Evolutionary conservation across 2,329 filamentous ascomycete genomes (phyloP).

Genomic region (Colletotrichum sublineola): DNA sequence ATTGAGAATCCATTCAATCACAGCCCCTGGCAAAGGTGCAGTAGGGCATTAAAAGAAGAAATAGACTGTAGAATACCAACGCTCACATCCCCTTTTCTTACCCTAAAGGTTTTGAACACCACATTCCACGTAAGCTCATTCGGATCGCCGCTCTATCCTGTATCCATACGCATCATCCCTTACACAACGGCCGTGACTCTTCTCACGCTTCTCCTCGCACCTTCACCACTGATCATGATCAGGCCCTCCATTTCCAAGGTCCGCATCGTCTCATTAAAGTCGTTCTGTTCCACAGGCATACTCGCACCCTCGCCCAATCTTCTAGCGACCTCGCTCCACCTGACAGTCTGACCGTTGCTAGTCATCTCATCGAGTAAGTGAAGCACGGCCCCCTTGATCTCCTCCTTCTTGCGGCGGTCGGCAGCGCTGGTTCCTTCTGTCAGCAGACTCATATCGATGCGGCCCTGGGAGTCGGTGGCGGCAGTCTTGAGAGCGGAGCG

Average conservation of each 20-base stretch:
- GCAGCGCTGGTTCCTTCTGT: constrained; percentile 93
- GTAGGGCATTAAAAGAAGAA: constrained; percentile 1
- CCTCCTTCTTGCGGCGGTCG: constrained; percentile 85
- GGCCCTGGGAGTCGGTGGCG: constrained; percentile 91
- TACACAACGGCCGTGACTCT: constrained; percentile 71
- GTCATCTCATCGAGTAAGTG: constrained; percentile 85
- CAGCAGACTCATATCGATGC: constrained; percentile 96
- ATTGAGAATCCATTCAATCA: constrained; percentile 1
- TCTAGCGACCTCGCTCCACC: constrained; percentile 83
- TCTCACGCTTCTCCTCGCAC: constrained; percentile 83
- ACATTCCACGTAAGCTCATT: constrained; percentile 37
- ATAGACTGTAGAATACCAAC: constrained; percentile 12
- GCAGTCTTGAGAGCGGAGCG: constrained; percentile 95
- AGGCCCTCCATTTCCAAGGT: constrained; percentile 86
- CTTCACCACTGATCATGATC: constrained; percentile 86
- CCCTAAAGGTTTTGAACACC: constrained; percentile 53
- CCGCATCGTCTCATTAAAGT: constrained; percentile 87
- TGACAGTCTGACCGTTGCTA: constrained; percentile 74
- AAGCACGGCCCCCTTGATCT: constrained; percentile 85
- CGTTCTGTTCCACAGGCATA: constrained; percentile 78
- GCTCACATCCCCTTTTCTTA: constrained; percentile 47
- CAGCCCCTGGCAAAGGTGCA: not conserved
- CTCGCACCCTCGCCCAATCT: constrained; percentile 79
- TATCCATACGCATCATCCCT: not conserved
- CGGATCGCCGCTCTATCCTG: constrained; percentile 6